A percentile compares a stretch with the other conserved stretches of the same genome.
Conservation (phyloP, 2,329 filamentous ascomycete species). For the Fusarium graminum region DNA sequence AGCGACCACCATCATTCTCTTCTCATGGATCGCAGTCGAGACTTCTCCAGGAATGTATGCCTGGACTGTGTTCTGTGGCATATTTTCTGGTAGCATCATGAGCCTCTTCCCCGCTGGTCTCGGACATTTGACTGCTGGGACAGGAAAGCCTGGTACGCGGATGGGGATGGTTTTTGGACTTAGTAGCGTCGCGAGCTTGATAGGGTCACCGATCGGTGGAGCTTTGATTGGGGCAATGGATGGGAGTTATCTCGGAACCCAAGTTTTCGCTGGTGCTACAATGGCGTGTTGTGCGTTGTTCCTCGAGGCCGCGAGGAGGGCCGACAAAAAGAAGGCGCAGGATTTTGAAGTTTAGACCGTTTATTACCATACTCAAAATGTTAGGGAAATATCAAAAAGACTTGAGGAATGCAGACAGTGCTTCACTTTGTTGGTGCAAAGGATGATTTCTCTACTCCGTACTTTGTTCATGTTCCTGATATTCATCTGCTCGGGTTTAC, state of each 20-base stretch:
- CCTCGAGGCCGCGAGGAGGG: background rate
- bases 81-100: background rate
- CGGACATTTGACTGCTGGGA: background rate
- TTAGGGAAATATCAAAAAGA: no score
- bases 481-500: no score
- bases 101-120: constrained; percentile 2
- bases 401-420: background rate
- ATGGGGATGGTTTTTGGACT: constrained; percentile 10
- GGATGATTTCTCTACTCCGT: background rate
- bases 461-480: no score
- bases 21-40: background rate
- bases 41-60: background rate
- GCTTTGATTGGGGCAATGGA: background rate
- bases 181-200: background rate
- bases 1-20: background rate
- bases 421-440: no score
- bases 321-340: background rate
- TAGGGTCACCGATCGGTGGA: constrained; percentile 1
- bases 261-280: background rate
- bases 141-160: background rate
- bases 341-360: background rate
- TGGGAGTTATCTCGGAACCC: constrained; percentile 1
- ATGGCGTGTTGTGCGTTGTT: background rate
- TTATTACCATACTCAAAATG: no score
- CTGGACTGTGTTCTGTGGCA: background rate